Percentiles rank a stretch among this genome's conserved stretches.
Evolutionary conservation across 768 basidiomycete species (phyloP).

Genomic region (Trametes meyenii): DNA sequence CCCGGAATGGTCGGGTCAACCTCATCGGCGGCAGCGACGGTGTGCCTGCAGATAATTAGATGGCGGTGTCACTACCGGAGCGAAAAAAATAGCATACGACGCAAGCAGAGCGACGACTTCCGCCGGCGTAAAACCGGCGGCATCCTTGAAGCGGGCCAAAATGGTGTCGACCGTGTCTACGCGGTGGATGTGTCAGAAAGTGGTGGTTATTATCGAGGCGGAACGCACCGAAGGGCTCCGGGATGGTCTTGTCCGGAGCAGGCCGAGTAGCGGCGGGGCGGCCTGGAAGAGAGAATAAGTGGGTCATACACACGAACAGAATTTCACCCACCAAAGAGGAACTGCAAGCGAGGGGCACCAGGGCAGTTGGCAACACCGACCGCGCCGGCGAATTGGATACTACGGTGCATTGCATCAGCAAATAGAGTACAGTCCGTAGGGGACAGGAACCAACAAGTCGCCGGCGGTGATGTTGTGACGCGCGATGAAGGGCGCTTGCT

Average conservation of each 20-base stretch:
- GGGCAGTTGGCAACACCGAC: slow-evolving; percentile 42
- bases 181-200: not conserved
- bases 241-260: slow-evolving; percentile 18
- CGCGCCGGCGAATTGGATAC: slow-evolving; percentile 41
- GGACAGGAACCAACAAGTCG: slow-evolving; percentile 44
- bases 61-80: not conserved
- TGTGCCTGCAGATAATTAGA: slow-evolving; percentile 10
- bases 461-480: slow-evolving; percentile 44
- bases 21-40: slow-evolving; percentile 28
- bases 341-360: slow-evolving; percentile 40
- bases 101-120: slow-evolving; percentile 28
- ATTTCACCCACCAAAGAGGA: slow-evolving; percentile 35
- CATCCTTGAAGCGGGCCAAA: slow-evolving; percentile 25
- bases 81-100: slow-evolving; percentile 27
- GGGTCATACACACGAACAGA: not conserved
- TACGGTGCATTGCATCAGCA: slow-evolving; percentile 1
- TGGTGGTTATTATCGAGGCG: not conserved
- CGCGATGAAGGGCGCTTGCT: slow-evolving; percentile 38
- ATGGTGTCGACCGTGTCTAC: slow-evolving; percentile 27
- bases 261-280: slow-evolving; percentile 30
- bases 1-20: slow-evolving; percentile 31
- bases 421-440: not conserved
- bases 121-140: slow-evolving; percentile 20
- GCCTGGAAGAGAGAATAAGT: not conserved
- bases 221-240: slow-evolving; percentile 17